Evolutionary conservation across 805 yeast genomes (phyloP), one percentile per base, ranked within the genome.

Genomic region (Yamadazyma endophytica): DNA sequence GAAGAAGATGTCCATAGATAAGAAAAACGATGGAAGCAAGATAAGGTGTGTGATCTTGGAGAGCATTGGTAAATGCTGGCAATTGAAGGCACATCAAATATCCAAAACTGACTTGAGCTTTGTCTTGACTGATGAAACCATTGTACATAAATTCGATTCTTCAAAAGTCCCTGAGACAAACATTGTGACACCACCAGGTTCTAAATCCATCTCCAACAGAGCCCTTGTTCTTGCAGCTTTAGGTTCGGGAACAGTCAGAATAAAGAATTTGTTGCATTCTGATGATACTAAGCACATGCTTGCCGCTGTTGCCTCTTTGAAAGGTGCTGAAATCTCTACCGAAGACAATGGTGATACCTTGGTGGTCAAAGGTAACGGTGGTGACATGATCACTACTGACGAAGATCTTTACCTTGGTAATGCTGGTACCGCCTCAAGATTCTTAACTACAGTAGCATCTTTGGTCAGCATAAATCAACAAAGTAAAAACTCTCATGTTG

Each of bases 341-440:
- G 96, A 85, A 53, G 90, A 87, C 44, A 80, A 83, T 50, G 97
- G 97, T 37, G 90, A 84, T 52, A 89, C 95, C 20, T 77, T 86
- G 21, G 79, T 90, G 27, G 76, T 90, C 18, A 75, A 77, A 30
- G 89, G 90, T 32, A 89, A 89, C 41, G 92, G 92, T 37, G 97
- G 97, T 35, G 62, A 77, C 18, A 58, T 86, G 40, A 48, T 65
- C 18, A 81, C 94, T 3, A 73, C 80, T 29, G 60, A 64, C 12
- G 76, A 79, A 31, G 82, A 79, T 40, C 66, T 92, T 35, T 92
- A 87, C 59, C 70, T 92, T 40, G 98, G 98, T 36, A 92, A 92
- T 52, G 97, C 98, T 1, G 98, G 98, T 44, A 92, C 98, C 26
- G 97, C 98, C 4, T 85, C 97, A 5, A 75, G 98, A 50, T 92